phyloP scores from a whole-genome alignment of 148 eudicot species.

The Camellia lanceoleosa region DNA sequence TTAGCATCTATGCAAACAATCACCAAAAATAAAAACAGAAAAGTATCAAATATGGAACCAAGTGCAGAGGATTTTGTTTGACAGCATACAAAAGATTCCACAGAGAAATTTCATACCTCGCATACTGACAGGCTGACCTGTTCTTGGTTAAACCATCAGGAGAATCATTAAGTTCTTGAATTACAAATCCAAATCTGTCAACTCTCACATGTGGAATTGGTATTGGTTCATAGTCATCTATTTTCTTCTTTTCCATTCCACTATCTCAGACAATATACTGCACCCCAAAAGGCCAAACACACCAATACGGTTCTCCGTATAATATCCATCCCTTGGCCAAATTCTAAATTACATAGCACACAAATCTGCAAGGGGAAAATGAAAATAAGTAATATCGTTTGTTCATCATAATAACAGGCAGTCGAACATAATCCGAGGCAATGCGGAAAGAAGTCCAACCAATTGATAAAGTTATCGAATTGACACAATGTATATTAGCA shows the following conservation, averaged over 20 bases:
- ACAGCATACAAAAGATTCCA: neutral
- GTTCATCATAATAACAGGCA: neutral
- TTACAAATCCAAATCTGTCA: conserved; percentile 80
- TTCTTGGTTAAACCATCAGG: conserved; percentile 54
- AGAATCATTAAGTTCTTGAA: conserved; percentile 47
- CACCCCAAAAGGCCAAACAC: conserved; percentile 18
- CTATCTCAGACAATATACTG: conserved; percentile 17
- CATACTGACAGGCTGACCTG: conserved; percentile 54
- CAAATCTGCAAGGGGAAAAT: neutral
- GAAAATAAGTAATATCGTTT: neutral
- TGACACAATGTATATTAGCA: too few species aligned
- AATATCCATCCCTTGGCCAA: neutral
- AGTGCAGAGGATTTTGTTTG: neutral
- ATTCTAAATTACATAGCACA: neutral
- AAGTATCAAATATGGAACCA: neutral
- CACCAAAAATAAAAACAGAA: neutral
- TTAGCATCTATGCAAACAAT: conserved; percentile 8
- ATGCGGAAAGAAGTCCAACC: neutral
- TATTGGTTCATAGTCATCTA: conserved; percentile 53
- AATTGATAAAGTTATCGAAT: too few species aligned
- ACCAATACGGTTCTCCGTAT: neutral
- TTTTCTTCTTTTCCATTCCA: conserved; percentile 59
- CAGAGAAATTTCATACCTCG: conserved; percentile 45
- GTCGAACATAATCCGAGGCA: neutral
- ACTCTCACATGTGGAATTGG: conserved; percentile 52